Evolutionary conservation across 2,329 filamentous ascomycete genomes (phyloP), one percentile per base, ranked within the genome.

Genomic region (Aspergillus carbonarius): DNA sequence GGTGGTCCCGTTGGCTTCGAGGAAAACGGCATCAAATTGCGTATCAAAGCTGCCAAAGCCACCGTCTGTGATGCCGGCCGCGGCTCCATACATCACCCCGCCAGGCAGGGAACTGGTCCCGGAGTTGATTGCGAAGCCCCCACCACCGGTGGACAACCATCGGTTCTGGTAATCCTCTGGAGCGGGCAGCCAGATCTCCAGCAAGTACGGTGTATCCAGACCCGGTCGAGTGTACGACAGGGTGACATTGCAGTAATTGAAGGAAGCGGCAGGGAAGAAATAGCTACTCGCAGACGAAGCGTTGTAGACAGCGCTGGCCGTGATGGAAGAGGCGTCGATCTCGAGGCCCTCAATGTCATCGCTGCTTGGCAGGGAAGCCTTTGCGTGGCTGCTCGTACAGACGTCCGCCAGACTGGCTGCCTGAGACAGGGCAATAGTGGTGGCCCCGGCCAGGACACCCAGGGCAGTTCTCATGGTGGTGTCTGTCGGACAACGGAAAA

Each of bases 1-100:
- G 58, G 71, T 66, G 3, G 79, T 78, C 6, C 81, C 82, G 57
- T 85, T 83, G n/a, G 76, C 68, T 66, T 73, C 40, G 61, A 66
- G 60, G 66, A 66, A 54, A 4, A 54, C 39, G 5, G 48, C 48
- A 25, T 51, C 48, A 3, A 37, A 20, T 5, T 37, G 10, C 2
- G 48, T 51, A 9, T 51, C 48, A 62, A 81, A 79, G 13, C 74
- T 76, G 50, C 74, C 77, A 56, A 79, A 81, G 2, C 79, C 79
- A 8, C 72, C 79, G 52, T 75, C 73, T 3, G 78, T 80, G 42
- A 72, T 72, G 52, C 78, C 79, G 0, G 69, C 66, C 1, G 65
- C 74, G 25, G 78, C 77, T 35, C 77, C 77, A 52, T 80, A 81
- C 18, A 65, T 56, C 15, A 81, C 71, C 54, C 78, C 76, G 18